Evolutionary conservation across 108 stramenopile species (phyloP).

Genomic region (Nitzschia putrida): DNA sequence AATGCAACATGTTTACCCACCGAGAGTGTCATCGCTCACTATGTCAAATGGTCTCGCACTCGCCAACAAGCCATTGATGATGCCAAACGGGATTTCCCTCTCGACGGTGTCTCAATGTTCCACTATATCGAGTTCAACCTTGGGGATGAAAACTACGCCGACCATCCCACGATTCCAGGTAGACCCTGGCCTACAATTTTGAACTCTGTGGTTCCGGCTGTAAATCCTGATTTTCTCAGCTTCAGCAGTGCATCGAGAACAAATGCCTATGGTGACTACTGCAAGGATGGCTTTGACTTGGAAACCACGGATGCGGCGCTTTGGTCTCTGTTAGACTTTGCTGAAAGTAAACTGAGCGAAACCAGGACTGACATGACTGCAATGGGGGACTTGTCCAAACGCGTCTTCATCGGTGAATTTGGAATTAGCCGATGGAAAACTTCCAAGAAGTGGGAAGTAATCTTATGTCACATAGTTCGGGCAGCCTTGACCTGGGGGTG

Average conservation of each 20-base stretch:
- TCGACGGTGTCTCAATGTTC: constrained; percentile 4
- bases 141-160: constrained; percentile 4
- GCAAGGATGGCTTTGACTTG: neutral
- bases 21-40: neutral
- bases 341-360: neutral
- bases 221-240: constrained; percentile 17
- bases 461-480: neutral
- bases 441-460: neutral
- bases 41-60: constrained; percentile 9
- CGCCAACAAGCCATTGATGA: constrained; percentile 10
- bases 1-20: neutral
- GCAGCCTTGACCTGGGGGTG: constrained; percentile 16
- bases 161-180: neutral
- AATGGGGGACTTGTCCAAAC: constrained; percentile 4
- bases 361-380: constrained; percentile 5
- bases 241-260: constrained; percentile 12
- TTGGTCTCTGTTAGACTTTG: constrained; percentile 8
- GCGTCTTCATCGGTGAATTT: constrained; percentile 14
- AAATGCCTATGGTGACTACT: constrained; percentile 2
- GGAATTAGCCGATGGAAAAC: neutral
- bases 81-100: constrained; percentile 2
- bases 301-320: neutral
- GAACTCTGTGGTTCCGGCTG: constrained; percentile 12
- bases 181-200: constrained; percentile 3
- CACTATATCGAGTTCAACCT: constrained; percentile 17